These are phyloP conservation scores for Edaphochlamys debaryana DNA, from an alignment of 139 green algal genomes.

Conservation along the genomic window DNA sequence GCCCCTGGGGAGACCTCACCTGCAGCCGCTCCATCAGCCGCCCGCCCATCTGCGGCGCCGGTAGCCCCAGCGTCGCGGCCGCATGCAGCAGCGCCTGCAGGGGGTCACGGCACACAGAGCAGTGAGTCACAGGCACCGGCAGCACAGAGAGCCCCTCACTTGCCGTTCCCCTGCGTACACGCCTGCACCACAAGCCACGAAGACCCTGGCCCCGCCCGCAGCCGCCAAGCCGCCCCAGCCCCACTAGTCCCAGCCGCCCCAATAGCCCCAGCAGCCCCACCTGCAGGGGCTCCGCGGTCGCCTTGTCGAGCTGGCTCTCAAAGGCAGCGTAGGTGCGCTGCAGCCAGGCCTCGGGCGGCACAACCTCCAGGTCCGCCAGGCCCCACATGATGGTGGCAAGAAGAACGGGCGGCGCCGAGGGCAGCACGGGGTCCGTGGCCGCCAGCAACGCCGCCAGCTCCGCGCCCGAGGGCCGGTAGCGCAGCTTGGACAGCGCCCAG, in stretches of 20 bases:
- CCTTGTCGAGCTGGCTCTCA: slow-evolving; percentile 11
- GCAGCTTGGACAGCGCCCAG: slow-evolving; percentile 32
- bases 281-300: slow-evolving; percentile 30
- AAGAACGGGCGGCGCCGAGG: slow-evolving; percentile 13
- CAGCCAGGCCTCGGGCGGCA: slow-evolving; percentile 2
- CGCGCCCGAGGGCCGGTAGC: neutral
- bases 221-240: too few relatives aligned
- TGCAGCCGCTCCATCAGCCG: slow-evolving; percentile 32
- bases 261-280: slow-evolving; percentile 33
- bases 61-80: slow-evolving; percentile 16
- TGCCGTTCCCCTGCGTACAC: too few relatives aligned
- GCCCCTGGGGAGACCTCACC: neutral
- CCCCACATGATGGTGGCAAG: slow-evolving; percentile 36
- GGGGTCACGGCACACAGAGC: too few relatives aligned
- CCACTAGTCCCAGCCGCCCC: too few relatives aligned
- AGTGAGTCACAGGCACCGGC: too few relatives aligned
- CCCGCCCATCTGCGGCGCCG: slow-evolving; percentile 9
- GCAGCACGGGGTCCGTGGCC: neutral
- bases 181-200: too few relatives aligned
- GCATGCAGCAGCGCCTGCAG: slow-evolving; percentile 44
- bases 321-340: neutral
- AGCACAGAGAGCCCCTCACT: too few relatives aligned
- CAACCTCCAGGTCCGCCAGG: slow-evolving; percentile 28
- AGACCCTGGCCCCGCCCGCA: too few relatives aligned
- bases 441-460: slow-evolving; percentile 12